Evolutionary conservation across 371 early-diverging fungal genomes (phyloP).

Genomic region (Catenaria anguillulae): DNA sequence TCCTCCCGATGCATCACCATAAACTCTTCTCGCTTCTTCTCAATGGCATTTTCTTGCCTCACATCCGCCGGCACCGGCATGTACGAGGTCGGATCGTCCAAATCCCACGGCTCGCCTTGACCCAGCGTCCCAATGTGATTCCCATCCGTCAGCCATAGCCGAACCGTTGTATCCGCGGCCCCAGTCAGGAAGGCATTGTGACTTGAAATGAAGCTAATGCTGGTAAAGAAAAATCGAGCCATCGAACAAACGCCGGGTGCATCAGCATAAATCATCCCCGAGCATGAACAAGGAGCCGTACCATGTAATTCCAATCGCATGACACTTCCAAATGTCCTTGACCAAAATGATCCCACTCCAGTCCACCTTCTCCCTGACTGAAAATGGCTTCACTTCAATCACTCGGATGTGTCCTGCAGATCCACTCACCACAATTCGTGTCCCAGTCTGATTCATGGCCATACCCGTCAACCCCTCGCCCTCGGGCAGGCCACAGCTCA

Average conservation of each 20-base stretch:
- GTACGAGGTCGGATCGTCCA: constrained; percentile 29
- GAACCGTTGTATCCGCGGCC: constrained; percentile 29
- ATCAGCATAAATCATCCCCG: not conserved
- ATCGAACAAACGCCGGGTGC: not conserved
- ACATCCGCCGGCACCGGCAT: constrained; percentile 24
- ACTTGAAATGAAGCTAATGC: constrained; percentile 24
- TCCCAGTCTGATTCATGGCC: constrained; percentile 55
- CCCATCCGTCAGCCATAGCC: constrained; percentile 30
- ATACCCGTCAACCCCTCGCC: constrained; percentile 60
- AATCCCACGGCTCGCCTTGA: constrained; percentile 28
- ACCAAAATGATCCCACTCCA: not conserved
- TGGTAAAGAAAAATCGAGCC: constrained; percentile 2
- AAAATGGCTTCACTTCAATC: constrained; percentile 31
- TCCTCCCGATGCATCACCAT: constrained; percentile 18
- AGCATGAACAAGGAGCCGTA: constrained; percentile 4
- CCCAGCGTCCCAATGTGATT: constrained; percentile 34
- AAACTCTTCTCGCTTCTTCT: constrained; percentile 21
- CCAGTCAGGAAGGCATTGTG: constrained; percentile 28
- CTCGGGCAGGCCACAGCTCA: constrained; percentile 16
- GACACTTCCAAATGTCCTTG: constrained; percentile 25
- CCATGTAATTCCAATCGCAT: constrained; percentile 26
- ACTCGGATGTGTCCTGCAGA: constrained; percentile 60
- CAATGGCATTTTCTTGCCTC: constrained; percentile 21
- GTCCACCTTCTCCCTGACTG: too few relatives aligned
- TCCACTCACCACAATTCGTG: constrained; percentile 64